phyloP scores from a whole-genome alignment of 2,329 filamentous ascomycete genomes.

The Saccharata proteae region DNA sequence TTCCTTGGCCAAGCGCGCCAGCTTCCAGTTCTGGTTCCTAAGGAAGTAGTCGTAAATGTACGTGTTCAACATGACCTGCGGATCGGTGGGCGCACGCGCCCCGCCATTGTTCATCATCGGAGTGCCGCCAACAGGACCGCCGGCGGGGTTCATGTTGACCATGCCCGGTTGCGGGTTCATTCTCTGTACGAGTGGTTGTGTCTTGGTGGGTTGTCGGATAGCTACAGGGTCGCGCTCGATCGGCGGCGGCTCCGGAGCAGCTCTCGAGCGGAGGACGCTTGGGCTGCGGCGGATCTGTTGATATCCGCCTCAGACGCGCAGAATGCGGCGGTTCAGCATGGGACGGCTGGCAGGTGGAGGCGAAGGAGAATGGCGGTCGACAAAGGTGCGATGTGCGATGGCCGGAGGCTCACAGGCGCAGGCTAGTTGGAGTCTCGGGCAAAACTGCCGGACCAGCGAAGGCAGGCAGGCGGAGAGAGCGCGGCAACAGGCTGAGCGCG shows the following conservation, averaged over 20 bases:
- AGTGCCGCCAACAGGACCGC: conserved; percentile 51
- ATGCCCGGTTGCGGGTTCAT: conserved; percentile 50
- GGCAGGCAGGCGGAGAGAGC: conserved; percentile 12
- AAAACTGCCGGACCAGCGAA: conserved; percentile 6
- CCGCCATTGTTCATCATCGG: conserved; percentile 50
- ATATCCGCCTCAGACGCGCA: conserved; percentile 7
- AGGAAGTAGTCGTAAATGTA: conserved; percentile 91
- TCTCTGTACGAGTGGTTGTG: conserved; percentile 13
- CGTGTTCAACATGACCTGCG: conserved; percentile 56
- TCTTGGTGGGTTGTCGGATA: conserved; percentile 3
- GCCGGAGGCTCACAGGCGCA: conserved; percentile 1
- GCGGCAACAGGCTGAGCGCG: conserved; percentile 9
- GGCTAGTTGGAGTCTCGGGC: conserved; percentile 1
- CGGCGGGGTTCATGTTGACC: conserved; percentile 53
- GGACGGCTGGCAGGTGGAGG: conserved; percentile 5
- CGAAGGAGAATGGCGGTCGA: conserved; percentile 1
- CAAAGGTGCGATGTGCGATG: no score
- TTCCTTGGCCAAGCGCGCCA: conserved; percentile 61
- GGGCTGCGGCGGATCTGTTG: conserved; percentile 1
- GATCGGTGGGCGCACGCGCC: conserved; percentile 27
- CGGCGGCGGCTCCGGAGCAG: conserved; percentile 1
- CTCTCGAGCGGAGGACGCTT: background rate
- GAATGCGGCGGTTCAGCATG: conserved; percentile 7
- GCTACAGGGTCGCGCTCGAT: conserved; percentile 4
- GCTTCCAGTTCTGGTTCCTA: conserved; percentile 71